A percentile compares a stretch with the other conserved stretches of the same genome.
Conservation (phyloP, 495 filamentous ascomycete genomes). For the Hypoxylon perforatum region DNA sequence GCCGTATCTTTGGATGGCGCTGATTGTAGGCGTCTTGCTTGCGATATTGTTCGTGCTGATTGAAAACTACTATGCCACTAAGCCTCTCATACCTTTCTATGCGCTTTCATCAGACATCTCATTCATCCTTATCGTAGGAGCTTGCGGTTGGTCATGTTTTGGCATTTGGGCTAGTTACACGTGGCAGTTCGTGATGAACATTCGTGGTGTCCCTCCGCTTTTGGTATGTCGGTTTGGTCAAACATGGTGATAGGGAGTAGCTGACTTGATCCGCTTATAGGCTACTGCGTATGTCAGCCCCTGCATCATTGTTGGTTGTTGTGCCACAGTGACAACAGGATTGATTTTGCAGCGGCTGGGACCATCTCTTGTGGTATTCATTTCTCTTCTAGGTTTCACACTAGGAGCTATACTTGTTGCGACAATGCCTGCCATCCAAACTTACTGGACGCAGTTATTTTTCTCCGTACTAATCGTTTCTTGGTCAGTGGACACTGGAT, state of each 20-base stretch:
- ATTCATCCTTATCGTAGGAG: constrained; percentile 62
- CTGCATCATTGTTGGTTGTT: constrained; percentile 36
- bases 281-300: constrained; percentile 37
- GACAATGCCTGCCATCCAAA: constrained; percentile 58
- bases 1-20: constrained; percentile 60
- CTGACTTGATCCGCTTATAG: constrained; percentile 25
- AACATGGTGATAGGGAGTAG: constrained; percentile 14
- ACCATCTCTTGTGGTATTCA: constrained; percentile 56
- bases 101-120: constrained; percentile 58
- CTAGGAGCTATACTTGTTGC: constrained; percentile 54
- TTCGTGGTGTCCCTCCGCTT: constrained; percentile 60
- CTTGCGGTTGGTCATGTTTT: constrained; percentile 67
- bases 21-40: constrained; percentile 62
- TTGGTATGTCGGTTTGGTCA: constrained; percentile 48
- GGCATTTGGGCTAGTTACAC: constrained; percentile 68
- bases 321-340: constrained; percentile 59
- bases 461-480: constrained; percentile 62
- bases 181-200: constrained; percentile 63
- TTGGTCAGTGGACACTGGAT: constrained; percentile 70
- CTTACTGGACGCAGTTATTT: constrained; percentile 70
- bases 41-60: constrained; percentile 61
- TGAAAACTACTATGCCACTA: constrained; percentile 51
- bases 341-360: constrained; percentile 55
- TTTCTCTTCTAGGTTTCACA: constrained; percentile 60
- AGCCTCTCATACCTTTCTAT: constrained; percentile 64